Evolutionary conservation across 495 filamentous ascomycete genomes (phyloP), one percentile per base, ranked within the genome.

Genomic region (Talaromyces adpressus): DNA sequence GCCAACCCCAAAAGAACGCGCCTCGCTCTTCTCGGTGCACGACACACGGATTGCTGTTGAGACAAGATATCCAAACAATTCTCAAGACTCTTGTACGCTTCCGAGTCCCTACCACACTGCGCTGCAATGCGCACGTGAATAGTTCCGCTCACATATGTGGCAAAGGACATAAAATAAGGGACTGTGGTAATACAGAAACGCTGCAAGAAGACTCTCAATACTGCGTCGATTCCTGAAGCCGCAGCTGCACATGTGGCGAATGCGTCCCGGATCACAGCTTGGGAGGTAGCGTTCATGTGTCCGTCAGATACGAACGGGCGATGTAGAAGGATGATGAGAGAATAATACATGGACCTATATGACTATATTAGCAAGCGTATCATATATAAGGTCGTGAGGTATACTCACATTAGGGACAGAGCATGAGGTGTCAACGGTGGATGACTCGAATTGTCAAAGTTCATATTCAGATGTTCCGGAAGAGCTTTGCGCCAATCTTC

Each of bases 161-260:
- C 73, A 63, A 77, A 77, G 20, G 72, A 75, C 2, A 77, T 72
- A 14, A 77, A 63, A 64, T 76, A 77, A 5, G 76, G 75, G 0
- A 71, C 71, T 6, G 64, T 52, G 45, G 62, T 49, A 11, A 76
- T 70, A 3, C 67, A 70, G 47, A 74, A 78, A 2, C 64, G 56
- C 9, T 63, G 49, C 5, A 71, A 63, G 54, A 75, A 78, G n/a
- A 65, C 60, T 56, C 64, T 65, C 1, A 73, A 39, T 6, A 71
- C 22, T 7, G 62, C 41, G 16, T 65, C 62, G 5, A 73, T 71
- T 27, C 64, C 47, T 1, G 56, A 59, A 8, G 71, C 70, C 16
- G 73, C 73, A 3, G 64, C 39, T 6, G 68, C 57, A 51, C 73
- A 75, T n/a, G 54, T 66, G 2, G 41, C 47, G 59, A 73, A 72